Base-by-base conservation (phyloP, 148 eudicot genomes). In the Simmondsia chinensis region DNA sequence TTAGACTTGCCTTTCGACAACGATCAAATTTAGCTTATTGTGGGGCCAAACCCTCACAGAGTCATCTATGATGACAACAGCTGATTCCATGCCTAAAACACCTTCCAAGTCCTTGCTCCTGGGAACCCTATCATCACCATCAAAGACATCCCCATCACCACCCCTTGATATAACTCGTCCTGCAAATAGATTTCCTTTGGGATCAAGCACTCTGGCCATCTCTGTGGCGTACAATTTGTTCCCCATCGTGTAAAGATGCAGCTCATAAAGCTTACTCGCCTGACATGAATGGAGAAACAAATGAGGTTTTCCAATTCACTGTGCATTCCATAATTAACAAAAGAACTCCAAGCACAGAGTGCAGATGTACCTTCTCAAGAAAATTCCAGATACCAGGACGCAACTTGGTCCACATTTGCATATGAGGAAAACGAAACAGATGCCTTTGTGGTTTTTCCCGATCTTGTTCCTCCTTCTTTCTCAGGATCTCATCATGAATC, bases 371-470 rank as follows among this genome's bases (percentile, higher is more conserved):
- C 96, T 86, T 93, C 70, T 86, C 99, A 68, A 93, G 60, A 68
- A 93, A 93, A 50, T 75, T 86, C 99, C 99, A 93, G 33, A 93
- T 77, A 24, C 99, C 99, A 44, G 99, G 96, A 23, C 96, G 77
- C 60, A 93, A 66, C 39, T 93, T 93, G 9, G 99, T 93, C 99
- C 99, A 93, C 99, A 93, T 86, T 44, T 79, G 81, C 99, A 93
- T 93, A 41, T 83, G 96, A 18, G 94, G 87, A 61, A 86, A 93
- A 23, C 94, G 83, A 44, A 86, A 86, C 21, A 93, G 93, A 67
- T 93, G 91, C 42, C 91, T 75, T n/a, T 66, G 57, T 6, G 86
- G 73, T 70, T 79, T 76, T 58, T 73, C 96, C 46, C 94, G 94
- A 48, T 93, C 99, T 42, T 74, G 94, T 50, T 79, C 96, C 69